Evolutionary conservation across 805 yeast species (phyloP), one percentile per base, ranked within the genome.

Genomic region (Pichia deserticola): DNA sequence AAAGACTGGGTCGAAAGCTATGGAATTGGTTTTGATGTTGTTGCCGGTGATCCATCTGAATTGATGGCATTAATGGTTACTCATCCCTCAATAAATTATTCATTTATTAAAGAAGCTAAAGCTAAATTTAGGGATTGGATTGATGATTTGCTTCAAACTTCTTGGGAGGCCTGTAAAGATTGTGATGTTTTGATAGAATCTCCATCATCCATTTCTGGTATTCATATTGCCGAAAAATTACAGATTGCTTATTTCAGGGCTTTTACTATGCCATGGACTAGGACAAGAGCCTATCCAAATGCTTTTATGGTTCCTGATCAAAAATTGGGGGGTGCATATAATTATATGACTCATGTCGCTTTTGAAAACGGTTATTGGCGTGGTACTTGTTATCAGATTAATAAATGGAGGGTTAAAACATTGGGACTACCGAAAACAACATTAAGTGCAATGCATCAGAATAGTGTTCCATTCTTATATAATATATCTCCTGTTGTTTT

Each of bases 251-350:
- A 92, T 63, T 86, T 87, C 71, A 74, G 97, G 59, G 97, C 97
- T 0, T 92, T 92, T 63, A 92, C 98, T 0, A 92, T 92, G 98
- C 98, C 98, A 0, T 92, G 98, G 98, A 88, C 97, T 0, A 70
- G 96, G 53, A 90, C 98, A 0, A 75, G 95, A 57, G 95, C 97
- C 0, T 92, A 92, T 62, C 97, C 97, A 1, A 97, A 92, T 71
- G 97, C 98, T 0, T 89, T 92, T 55, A 81, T 90, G 62, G 96
- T 88, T 7, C 97, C 98, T 0, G 97, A 89, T 52, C 95, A 87
- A 66, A 88, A 85, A 61, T 77, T 85, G 63, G 97, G 97, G 10
- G 97, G 97, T 3, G 84, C 90, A 9, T 92, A 92, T 67, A 92
- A 92, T 62, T 87, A 88, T 61, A 72, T 92, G 69, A 89, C 97